Percentiles rank a stretch among this genome's conserved stretches.
phyloP scores from a whole-genome alignment of 768 basidiomycete genomes.

The Auricularia sp. region DNA sequence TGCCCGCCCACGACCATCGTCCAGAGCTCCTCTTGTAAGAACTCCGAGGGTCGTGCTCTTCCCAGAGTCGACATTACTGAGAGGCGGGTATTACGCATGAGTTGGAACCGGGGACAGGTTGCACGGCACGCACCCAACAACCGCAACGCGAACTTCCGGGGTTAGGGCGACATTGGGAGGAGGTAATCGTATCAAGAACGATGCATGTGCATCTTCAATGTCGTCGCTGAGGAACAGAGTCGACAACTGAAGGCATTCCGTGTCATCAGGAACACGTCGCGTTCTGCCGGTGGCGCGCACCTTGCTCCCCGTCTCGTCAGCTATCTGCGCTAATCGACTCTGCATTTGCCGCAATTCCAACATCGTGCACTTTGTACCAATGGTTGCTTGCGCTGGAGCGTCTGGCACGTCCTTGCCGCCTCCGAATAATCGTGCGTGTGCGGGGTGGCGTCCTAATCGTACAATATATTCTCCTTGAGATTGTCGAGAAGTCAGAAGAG shows the following conservation, averaged over 20 bases:
- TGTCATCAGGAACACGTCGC: constrained; percentile 16
- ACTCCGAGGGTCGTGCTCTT: constrained; percentile 94
- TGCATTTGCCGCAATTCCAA: constrained; percentile 43
- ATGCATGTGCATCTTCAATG: constrained; percentile 41
- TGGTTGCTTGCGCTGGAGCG: constrained; percentile 42
- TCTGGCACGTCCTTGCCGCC: constrained; percentile 30
- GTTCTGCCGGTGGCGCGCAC: constrained; percentile 17
- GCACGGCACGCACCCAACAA: constrained; percentile 73
- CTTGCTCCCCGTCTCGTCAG: constrained; percentile 75
- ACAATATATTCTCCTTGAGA: constrained; percentile 58
- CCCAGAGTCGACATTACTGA: constrained; percentile 47
- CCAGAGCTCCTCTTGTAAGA: constrained; percentile 78
- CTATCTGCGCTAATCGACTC: constrained; percentile 33
- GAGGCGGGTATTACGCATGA: background rate
- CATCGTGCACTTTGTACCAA: constrained; percentile 37
- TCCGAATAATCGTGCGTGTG: constrained; percentile 43
- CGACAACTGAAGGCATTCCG: constrained; percentile 29
- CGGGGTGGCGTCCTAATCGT: constrained; percentile 59
- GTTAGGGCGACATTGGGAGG: constrained; percentile 64
- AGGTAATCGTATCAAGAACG: constrained; percentile 61
- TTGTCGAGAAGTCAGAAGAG: constrained; percentile 51
- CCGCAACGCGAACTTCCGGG: constrained; percentile 91
- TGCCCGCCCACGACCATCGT: constrained; percentile 72
- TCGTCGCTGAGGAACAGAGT: constrained; percentile 36
- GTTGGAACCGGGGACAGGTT: constrained; percentile 25